A percentile compares a stretch with the other conserved stretches of the same genome.
Evolutionary conservation across 2,329 filamentous ascomycete species (phyloP).

Genomic region (Cytospora mali): DNA sequence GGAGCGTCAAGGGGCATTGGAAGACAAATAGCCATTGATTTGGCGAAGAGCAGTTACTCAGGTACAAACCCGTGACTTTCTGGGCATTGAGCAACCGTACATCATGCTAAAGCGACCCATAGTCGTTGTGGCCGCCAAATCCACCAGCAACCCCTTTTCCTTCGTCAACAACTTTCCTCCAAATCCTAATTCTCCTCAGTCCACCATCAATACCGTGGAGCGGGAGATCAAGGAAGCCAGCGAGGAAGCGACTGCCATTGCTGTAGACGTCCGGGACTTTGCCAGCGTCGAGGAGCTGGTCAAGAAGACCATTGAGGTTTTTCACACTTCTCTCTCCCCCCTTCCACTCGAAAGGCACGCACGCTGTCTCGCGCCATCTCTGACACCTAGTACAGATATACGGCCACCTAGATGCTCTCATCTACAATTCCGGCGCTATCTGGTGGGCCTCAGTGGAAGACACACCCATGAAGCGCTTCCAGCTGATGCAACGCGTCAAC

Average conservation of each 20-base stretch:
- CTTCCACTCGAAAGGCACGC: background rate
- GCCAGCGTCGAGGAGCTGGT: slow-evolving; percentile 64
- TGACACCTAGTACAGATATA: slow-evolving; percentile 46
- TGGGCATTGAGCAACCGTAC: background rate
- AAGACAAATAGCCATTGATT: slow-evolving; percentile 75
- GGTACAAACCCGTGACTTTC: slow-evolving; percentile 48
- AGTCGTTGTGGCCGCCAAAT: slow-evolving; percentile 81
- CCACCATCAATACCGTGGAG: slow-evolving; percentile 79
- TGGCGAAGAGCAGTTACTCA: slow-evolving; percentile 70
- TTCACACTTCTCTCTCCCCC: background rate
- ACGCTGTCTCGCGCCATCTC: too few species aligned
- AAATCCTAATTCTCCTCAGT: slow-evolving; percentile 72
- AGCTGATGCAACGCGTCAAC: slow-evolving; percentile 76
- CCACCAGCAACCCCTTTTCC: slow-evolving; percentile 62
- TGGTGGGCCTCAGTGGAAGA: slow-evolving; percentile 78
- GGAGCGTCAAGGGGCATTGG: slow-evolving; percentile 82
- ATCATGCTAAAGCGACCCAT: background rate
- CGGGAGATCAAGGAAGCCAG: slow-evolving; percentile 70
- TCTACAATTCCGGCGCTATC: slow-evolving; percentile 86
- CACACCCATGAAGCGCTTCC: slow-evolving; percentile 76
- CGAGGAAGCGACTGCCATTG: slow-evolving; percentile 65
- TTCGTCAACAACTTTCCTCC: slow-evolving; percentile 66
- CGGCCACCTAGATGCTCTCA: slow-evolving; percentile 68
- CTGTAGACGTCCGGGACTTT: slow-evolving; percentile 70
- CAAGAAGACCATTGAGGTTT: slow-evolving; percentile 51